Conservation (phyloP, 495 filamentous ascomycete genomes). For the Penicillium manginii region DNA sequence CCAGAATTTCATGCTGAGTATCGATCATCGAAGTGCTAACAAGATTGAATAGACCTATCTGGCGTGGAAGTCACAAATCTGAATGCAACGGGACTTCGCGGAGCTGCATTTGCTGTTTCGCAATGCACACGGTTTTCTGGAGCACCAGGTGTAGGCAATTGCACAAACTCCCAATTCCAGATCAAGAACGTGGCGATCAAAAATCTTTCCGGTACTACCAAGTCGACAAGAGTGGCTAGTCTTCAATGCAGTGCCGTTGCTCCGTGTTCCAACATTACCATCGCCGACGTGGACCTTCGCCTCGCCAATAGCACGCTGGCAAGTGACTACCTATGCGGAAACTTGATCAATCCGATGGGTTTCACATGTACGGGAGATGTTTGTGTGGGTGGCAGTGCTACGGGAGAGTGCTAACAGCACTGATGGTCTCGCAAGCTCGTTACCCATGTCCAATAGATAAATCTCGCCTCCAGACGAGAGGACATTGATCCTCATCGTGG, state of each 20-base stretch:
- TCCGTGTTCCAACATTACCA: constrained; percentile 36
- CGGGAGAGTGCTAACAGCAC: constrained; percentile 30
- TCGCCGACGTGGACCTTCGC: constrained; percentile 26
- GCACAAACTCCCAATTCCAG: constrained; percentile 43
- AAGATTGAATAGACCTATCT: constrained; percentile 20
- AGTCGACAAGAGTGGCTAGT: constrained; percentile 28
- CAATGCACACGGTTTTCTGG: constrained; percentile 46
- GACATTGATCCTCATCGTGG: too few species aligned
- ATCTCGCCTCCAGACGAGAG: too few species aligned
- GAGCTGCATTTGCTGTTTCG: constrained; percentile 37
- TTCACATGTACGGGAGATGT: constrained; percentile 41
- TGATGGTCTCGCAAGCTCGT: too few species aligned
- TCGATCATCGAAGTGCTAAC: neutral
- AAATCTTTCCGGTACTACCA: constrained; percentile 31
- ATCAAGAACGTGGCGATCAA: constrained; percentile 31
- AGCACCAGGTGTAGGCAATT: constrained; percentile 32
- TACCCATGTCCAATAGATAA: too few species aligned
- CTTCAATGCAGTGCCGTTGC: constrained; percentile 42
- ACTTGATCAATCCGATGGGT: constrained; percentile 32
- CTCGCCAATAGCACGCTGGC: constrained; percentile 26
- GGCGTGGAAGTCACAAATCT: constrained; percentile 33
- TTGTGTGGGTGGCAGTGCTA: constrained; percentile 35
- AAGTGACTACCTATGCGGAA: constrained; percentile 38
- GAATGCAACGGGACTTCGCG: constrained; percentile 25
- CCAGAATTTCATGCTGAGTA: too few species aligned